phyloP scores from a whole-genome alignment of 148 eudicot genomes.

The Rhododendron vialii region DNA sequence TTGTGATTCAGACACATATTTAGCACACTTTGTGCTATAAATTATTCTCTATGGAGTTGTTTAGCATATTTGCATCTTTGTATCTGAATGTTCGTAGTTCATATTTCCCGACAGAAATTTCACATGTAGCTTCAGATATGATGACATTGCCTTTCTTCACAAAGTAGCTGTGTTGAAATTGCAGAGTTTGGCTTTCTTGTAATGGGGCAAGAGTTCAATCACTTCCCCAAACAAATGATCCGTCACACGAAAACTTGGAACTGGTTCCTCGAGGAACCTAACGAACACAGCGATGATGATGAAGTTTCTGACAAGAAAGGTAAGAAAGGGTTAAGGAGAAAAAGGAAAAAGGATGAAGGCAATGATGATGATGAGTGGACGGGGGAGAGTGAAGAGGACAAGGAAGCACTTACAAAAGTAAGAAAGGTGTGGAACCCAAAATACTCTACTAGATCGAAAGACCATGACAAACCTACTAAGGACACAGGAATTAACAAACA shows the following conservation, averaged over 20 bases:
- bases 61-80: not conserved
- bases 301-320: slow-evolving; percentile 31
- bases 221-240: slow-evolving; percentile 62
- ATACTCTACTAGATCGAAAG: slow-evolving; percentile 71
- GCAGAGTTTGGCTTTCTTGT: slow-evolving; percentile 94
- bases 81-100: not conserved
- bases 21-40: not conserved
- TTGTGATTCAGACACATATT: not conserved
- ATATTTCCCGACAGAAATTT: not conserved
- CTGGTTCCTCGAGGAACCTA: slow-evolving; percentile 78
- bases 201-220: slow-evolving; percentile 85
- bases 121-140: not conserved
- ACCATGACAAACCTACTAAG: slow-evolving; percentile 22
- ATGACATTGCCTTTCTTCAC: not conserved
- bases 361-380: slow-evolving; percentile 80
- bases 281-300: slow-evolving; percentile 44
- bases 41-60: not conserved
- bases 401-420: slow-evolving; percentile 30
- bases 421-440: slow-evolving; percentile 41
- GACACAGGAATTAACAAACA: slow-evolving; percentile 12
- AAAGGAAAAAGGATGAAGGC: slow-evolving; percentile 36
- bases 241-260: slow-evolving; percentile 56
- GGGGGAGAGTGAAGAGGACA: slow-evolving; percentile 68
- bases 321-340: slow-evolving; percentile 31
- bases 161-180: slow-evolving; percentile 12